These are phyloP conservation scores for Naganishia sp. DNA, from an alignment of 1,284 basidiomycete species.

Conservation along the genomic window DNA sequence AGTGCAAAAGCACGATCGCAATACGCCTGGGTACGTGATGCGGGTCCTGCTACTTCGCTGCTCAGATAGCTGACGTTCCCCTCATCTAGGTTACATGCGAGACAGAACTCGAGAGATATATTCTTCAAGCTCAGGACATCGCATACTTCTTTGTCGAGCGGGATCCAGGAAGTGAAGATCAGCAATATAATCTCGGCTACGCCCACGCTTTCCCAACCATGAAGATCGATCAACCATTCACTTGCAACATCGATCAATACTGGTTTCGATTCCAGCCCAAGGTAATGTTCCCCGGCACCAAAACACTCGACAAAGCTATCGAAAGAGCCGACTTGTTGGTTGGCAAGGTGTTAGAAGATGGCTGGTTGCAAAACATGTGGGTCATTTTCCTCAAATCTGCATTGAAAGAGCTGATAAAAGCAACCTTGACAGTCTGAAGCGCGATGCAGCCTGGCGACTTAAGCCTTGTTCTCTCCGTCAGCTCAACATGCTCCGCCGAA, in stretches of 20 bases:
- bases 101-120: not conserved
- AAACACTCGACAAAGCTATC: too few relatives aligned
- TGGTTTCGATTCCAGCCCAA: too few relatives aligned
- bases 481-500: slow-evolving; percentile 13
- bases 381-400: too few relatives aligned
- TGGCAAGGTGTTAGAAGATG: too few relatives aligned
- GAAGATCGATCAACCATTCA: not conserved
- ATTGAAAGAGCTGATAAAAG: too few relatives aligned
- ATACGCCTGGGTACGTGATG: slow-evolving; percentile 2
- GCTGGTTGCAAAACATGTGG: too few relatives aligned
- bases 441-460: slow-evolving; percentile 1
- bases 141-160: slow-evolving; percentile 8
- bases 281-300: too few relatives aligned
- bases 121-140: slow-evolving; percentile 2
- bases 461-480: not conserved
- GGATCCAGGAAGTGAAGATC: not conserved
- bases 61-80: not conserved
- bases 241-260: too few relatives aligned
- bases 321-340: too few relatives aligned
- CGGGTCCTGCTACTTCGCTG: not conserved
- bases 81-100: not conserved
- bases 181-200: not conserved
- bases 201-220: not conserved
- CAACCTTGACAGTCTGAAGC: not conserved
- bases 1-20: not conserved